Percentiles rank a stretch among this genome's conserved stretches.
phyloP scores from a whole-genome alignment of 352 stramenopile genomes.

The Aphanomyces invadans region DNA sequence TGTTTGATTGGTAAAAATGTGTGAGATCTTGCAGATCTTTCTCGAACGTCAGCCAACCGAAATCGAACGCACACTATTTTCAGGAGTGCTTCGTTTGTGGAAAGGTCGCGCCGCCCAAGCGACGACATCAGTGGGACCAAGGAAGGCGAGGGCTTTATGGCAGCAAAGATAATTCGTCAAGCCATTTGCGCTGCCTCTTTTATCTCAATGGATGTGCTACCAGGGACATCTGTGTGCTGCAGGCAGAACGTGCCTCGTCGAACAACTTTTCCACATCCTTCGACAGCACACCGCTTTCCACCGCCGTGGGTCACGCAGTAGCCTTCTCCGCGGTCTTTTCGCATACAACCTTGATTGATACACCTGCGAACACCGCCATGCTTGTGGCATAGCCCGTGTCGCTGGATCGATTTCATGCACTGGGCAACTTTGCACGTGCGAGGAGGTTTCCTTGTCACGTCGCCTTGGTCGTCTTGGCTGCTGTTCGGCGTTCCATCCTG shows the following conservation, averaged over 20 bases:
- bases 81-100: not conserved
- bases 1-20: conserved; percentile 17
- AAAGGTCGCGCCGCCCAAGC: no score
- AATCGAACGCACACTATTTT: not conserved
- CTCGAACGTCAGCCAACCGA: not conserved
- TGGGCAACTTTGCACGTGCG: conserved; percentile 22
- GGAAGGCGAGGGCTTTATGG: no score
- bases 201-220: no score
- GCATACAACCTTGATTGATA: conserved; percentile 16
- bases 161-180: no score
- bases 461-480: not conserved
- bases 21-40: not conserved
- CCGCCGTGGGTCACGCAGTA: conserved; percentile 56
- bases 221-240: conserved; percentile 18
- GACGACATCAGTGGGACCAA: no score
- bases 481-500: not conserved
- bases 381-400: conserved; percentile 22
- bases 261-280: conserved; percentile 17
- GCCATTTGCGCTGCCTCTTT: no score
- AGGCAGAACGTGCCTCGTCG: conserved; percentile 16
- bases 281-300: conserved; percentile 37
- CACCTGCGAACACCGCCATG: conserved; percentile 17
- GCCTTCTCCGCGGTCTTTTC: conserved; percentile 27
- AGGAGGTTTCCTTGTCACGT: conserved; percentile 8
- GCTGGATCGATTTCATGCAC: conserved; percentile 22